phyloP scores from a whole-genome alignment of 345 rosid genomes.

The Gossypium ekmanianum region DNA sequence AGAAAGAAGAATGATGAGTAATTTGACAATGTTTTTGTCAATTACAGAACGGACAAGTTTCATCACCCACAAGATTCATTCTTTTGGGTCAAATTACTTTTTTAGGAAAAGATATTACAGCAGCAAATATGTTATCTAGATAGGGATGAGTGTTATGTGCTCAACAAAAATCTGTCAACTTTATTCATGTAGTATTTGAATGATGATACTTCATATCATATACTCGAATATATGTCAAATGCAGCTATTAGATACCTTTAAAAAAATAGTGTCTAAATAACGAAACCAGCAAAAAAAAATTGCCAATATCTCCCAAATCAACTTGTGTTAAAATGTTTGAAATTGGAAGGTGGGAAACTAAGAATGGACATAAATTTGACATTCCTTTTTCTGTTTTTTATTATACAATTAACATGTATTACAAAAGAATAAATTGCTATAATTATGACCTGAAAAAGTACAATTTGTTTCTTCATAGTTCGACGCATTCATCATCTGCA shows the following conservation, averaged over 20 bases:
- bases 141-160: background rate
- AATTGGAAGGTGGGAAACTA: background rate
- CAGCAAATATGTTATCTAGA: background rate
- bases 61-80: background rate
- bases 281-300: too few relatives aligned
- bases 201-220: background rate
- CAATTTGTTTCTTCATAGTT: too few relatives aligned
- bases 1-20: background rate
- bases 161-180: too few relatives aligned
- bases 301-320: too few relatives aligned
- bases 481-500: too few relatives aligned
- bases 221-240: background rate
- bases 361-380: background rate
- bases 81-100: background rate
- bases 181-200: background rate
- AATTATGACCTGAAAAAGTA: background rate
- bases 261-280: too few relatives aligned
- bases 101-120: too few relatives aligned
- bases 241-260: background rate
- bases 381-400: background rate
- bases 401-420: constrained; percentile 17
- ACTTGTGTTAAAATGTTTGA: background rate
- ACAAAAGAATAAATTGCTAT: background rate
- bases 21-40: background rate
- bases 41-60: background rate